These are phyloP conservation scores for Ocimum tenuiflorum DNA, from an alignment of 257 asterid genomes.

Conservation along the genomic window DNA sequence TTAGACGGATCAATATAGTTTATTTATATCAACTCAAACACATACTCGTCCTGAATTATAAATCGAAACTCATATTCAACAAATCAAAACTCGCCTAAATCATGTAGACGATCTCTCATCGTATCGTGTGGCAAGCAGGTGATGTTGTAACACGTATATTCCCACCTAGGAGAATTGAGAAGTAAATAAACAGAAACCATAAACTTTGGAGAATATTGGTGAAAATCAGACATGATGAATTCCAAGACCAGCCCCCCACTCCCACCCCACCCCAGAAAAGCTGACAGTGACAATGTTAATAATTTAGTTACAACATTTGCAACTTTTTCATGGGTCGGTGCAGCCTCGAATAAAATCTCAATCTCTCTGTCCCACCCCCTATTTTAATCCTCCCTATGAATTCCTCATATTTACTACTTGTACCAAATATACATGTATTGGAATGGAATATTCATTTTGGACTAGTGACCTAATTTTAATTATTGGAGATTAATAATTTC, in stretches of 20 bases:
- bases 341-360: constrained; percentile 25
- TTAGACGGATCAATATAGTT: no score
- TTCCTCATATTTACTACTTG: constrained; percentile 6
- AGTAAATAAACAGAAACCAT: neutral
- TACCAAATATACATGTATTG: neutral
- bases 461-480: neutral
- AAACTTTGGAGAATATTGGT: neutral
- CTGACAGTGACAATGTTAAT: constrained; percentile 17
- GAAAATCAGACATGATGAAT: neutral
- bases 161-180: neutral
- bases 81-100: no score
- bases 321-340: constrained; percentile 34
- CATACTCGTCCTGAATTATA: no score
- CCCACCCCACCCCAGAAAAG: no score
- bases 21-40: no score
- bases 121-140: no score
- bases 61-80: no score
- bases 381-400: neutral
- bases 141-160: neutral
- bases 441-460: no score
- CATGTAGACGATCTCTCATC: no score
- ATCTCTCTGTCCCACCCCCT: constrained; percentile 9
- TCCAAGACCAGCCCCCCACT: neutral
- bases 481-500: neutral
- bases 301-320: neutral